Base-by-base conservation (phyloP, 164 flowering plant genomes). In the Nelumbo lutea region DNA sequence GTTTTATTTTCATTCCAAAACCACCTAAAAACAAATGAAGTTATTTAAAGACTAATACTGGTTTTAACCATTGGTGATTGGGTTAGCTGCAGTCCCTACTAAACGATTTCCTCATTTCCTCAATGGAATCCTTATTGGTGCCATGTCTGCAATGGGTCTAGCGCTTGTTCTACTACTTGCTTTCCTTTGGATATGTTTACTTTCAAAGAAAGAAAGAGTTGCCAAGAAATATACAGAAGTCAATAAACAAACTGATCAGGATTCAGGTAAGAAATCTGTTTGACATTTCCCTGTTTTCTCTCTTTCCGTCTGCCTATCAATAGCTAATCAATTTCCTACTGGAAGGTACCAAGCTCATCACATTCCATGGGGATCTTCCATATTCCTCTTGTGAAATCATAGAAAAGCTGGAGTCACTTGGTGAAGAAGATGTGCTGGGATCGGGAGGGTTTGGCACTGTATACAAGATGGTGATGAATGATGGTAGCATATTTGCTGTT, bases 391-490 rank as follows among this genome's bases (percentile, higher is more conserved):
- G 75, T 69, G 98, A 95, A 74, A 87, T 95, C 66, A 81, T 95
- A 38, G 95, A 86, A 65, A 95, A 92, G 84, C 83, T 95, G 14
- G 98, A 92, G 76, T 70, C 87, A 55, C 96, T 95, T 59, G 82
- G 78, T 61, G 95, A 89, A 71, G 98, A 88, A 67, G 88, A 92
- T 81, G 86, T 90, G 45, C 91, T 95, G 10, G 99, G 99, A 0
- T 88, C 97, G 1, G 99, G 99, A 71, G 99, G 99, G 59, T 92
- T 83, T 78, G 99, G 99, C 13, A 90, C 95, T 27, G 99, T 92
- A 5, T 95, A 88, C 76, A 81, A 89, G 59, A 86, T 95, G 94
- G 93, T 89, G 53, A 95, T 95, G 99, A 89, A 90, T 78, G 98
- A 95, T 78, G 81, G 89, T 77, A 84, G 89, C 52, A 81, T 85